A percentile compares a stretch with the other conserved stretches of the same genome.
Conservation (phyloP, 257 asterid genomes). For the Solanum pimpinellifolium region DNA sequence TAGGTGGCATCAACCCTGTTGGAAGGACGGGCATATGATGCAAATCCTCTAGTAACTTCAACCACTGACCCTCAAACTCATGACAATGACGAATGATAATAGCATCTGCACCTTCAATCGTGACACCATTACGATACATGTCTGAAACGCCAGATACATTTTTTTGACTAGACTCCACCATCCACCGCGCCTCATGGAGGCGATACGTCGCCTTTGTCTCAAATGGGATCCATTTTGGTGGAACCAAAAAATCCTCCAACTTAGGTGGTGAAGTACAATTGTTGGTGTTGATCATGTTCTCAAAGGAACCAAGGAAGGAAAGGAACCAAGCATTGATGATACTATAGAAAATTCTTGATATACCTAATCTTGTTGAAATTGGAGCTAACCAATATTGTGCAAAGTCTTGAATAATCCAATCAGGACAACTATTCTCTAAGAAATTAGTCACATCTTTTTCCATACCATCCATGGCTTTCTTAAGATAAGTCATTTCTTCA, state of each 20-base stretch:
- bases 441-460: slow-evolving; percentile 5
- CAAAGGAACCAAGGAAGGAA: slow-evolving; percentile 4
- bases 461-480: slow-evolving; percentile 19
- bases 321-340: background rate
- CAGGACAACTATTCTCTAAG: slow-evolving; percentile 6
- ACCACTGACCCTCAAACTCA: background rate
- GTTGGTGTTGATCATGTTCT: background rate
- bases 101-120: background rate
- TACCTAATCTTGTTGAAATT: background rate
- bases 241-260: slow-evolving; percentile 11
- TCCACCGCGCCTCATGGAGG: background rate
- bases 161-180: slow-evolving; percentile 9
- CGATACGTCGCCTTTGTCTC: slow-evolving; percentile 11
- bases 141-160: slow-evolving; percentile 4
- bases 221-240: slow-evolving; percentile 17
- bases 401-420: slow-evolving; percentile 24
- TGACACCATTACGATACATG: background rate
- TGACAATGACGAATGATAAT: background rate
- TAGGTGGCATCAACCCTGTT: slow-evolving; percentile 22
- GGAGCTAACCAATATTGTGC: slow-evolving; percentile 19
- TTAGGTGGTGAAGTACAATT: background rate
- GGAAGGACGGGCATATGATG: background rate
- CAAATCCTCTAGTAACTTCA: background rate
- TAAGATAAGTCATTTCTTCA: slow-evolving; percentile 19
- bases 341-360: slow-evolving; percentile 5